Evolutionary conservation across 2,329 filamentous ascomycete species (phyloP).

Genomic region (Emergomyces pasteurianus): DNA sequence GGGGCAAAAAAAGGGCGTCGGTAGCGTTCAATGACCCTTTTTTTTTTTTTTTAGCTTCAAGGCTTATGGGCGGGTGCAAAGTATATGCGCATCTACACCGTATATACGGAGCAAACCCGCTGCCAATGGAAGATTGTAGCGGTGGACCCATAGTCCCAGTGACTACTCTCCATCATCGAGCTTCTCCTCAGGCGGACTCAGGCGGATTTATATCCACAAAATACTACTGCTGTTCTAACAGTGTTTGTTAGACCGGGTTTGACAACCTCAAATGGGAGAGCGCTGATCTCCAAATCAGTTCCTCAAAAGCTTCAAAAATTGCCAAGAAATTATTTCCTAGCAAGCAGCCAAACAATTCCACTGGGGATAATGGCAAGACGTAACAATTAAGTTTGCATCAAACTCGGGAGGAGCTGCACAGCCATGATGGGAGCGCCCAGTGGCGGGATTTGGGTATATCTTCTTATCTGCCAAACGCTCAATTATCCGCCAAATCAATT

Average conservation of each 20-base stretch:
- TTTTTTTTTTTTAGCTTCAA: not conserved
- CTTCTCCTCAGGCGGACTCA: not conserved
- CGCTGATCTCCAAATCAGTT: not conserved
- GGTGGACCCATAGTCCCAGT: too few species aligned
- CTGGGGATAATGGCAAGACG: not conserved
- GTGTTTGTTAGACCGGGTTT: not conserved
- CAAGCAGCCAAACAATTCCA: not conserved
- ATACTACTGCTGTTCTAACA: not conserved
- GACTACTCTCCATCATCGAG: not conserved
- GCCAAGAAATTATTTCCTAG: not conserved
- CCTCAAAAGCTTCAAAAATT: not conserved
- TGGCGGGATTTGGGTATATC: not conserved
- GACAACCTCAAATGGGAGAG: not conserved
- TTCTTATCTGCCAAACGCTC: not conserved
- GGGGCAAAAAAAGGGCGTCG: too few species aligned
- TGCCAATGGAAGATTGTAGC: slow-evolving; percentile 17
- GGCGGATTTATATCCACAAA: not conserved
- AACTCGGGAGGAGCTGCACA: not conserved
- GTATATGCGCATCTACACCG: slow-evolving; percentile 7
- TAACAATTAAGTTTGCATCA: not conserved
- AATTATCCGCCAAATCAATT: not conserved
- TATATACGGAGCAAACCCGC: slow-evolving; percentile 21
- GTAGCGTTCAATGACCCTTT: not conserved
- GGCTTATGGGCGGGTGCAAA: too few species aligned
- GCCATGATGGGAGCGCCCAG: not conserved